These are phyloP conservation scores for Ganoderma leucocontextum DNA, from an alignment of 1,284 basidiomycete species.

Conservation along the genomic window DNA sequence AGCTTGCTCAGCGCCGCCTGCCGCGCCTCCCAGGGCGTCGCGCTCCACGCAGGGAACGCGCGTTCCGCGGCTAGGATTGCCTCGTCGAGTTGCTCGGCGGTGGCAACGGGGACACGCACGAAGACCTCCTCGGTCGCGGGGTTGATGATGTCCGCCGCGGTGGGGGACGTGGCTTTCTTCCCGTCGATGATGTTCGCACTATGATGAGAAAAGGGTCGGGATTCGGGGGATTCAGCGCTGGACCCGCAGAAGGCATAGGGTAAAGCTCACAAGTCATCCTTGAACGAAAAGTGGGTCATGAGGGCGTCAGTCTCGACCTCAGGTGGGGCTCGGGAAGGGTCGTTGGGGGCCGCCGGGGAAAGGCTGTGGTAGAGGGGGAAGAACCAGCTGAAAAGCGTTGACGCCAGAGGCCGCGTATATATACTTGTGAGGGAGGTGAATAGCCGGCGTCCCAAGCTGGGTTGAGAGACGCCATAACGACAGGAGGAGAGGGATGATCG, in stretches of 20 bases:
- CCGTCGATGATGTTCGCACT: constrained; percentile 24
- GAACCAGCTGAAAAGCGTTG: not conserved
- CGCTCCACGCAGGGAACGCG: constrained; percentile 24
- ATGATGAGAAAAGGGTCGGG: too few relatives aligned
- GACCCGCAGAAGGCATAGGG: not conserved
- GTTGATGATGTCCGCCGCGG: constrained; percentile 19
- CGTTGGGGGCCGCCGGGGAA: not conserved
- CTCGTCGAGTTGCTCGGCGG: constrained; percentile 25
- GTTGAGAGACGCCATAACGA: not conserved
- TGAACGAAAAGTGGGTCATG: not conserved
- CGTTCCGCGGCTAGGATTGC: constrained; percentile 23
- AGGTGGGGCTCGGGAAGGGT: not conserved
- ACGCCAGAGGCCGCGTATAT: not conserved
- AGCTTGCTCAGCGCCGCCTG: constrained; percentile 18
- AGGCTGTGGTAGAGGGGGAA: not conserved
- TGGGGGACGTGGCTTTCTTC: constrained; percentile 15
- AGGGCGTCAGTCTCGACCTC: not conserved
- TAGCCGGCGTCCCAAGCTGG: not conserved
- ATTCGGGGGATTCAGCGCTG: not conserved
- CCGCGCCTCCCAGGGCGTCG: constrained; percentile 23
- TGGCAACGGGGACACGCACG: constrained; percentile 26
- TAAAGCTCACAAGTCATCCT: not conserved
- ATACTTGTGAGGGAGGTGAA: not conserved
- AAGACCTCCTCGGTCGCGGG: constrained; percentile 27
- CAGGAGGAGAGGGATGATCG: not conserved